Percentiles rank a stretch among this genome's conserved stretches.
These are phyloP conservation scores for Hypericum androsaemum DNA, from an alignment of 345 rosid genomes.

Conservation along the genomic window DNA sequence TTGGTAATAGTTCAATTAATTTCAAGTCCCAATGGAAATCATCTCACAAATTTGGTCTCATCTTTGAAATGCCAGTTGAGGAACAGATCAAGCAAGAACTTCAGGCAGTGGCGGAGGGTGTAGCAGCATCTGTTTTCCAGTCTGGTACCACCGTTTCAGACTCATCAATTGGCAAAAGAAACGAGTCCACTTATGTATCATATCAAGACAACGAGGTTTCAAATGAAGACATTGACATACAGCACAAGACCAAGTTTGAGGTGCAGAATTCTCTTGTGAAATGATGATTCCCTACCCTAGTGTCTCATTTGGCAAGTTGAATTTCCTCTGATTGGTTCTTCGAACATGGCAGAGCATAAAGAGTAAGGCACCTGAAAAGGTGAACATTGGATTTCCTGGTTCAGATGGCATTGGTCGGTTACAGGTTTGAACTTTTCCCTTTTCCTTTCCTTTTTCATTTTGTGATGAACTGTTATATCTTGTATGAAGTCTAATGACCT, in stretches of 20 bases:
- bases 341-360: constrained; percentile 33
- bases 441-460: not conserved
- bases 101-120: constrained; percentile 61
- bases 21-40: not conserved
- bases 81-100: constrained; percentile 57
- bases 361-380: constrained; percentile 34
- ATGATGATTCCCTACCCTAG: not conserved
- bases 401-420: constrained; percentile 50
- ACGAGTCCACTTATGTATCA: constrained; percentile 20
- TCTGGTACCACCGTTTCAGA: constrained; percentile 27
- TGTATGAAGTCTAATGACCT: constrained; percentile 1
- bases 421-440: constrained; percentile 37
- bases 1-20: not conserved
- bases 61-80: constrained; percentile 31
- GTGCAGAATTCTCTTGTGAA: constrained; percentile 19
- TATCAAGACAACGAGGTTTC: constrained; percentile 21
- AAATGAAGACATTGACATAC: constrained; percentile 21
- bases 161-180: constrained; percentile 12
- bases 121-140: constrained; percentile 50
- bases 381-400: constrained; percentile 36
- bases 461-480: constrained; percentile 1
- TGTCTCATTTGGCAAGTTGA: not conserved
- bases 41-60: constrained; percentile 9
- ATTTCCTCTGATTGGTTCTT: not conserved
- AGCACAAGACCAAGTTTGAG: constrained; percentile 41